Evolutionary conservation across 2,329 filamentous ascomycete species (phyloP).

Genomic region (Fusarium pseudocircinatum): DNA sequence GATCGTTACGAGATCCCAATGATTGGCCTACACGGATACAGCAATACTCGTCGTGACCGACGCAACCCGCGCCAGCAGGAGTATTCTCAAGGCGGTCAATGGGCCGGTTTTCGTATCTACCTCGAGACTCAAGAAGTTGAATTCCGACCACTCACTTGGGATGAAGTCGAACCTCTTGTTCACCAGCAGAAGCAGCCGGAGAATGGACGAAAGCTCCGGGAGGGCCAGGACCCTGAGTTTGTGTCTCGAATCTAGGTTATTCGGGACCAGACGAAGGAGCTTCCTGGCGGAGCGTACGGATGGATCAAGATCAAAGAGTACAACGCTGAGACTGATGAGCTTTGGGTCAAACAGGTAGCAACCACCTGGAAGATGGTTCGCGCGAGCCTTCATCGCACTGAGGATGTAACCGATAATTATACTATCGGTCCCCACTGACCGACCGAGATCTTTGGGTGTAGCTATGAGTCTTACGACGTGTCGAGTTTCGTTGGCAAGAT

Average conservation of each 20-base stretch:
- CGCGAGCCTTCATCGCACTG: rapidly evolving
- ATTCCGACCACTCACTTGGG: neutral
- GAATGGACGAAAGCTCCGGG: too few species aligned
- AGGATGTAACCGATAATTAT: neutral
- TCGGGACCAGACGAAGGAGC: neutral
- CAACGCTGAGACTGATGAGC: neutral
- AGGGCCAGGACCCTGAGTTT: neutral
- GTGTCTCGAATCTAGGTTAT: neutral
- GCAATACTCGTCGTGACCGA: neutral
- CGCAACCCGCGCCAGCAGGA: neutral
- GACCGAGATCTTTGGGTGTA: rapidly evolving
- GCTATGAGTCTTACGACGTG: rapidly evolving
- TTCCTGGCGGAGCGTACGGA: neutral
- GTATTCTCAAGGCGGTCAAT: neutral
- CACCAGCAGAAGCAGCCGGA: neutral
- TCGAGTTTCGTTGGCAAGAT: neutral
- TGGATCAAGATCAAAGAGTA: neutral
- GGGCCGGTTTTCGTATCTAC: neutral
- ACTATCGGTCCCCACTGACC: neutral
- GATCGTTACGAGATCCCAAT: rapidly evolving
- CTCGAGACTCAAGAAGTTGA: neutral
- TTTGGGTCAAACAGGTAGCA: neutral
- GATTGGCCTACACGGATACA: neutral
- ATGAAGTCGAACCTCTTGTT: neutral
- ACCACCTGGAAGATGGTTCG: neutral